Base-by-base conservation (phyloP, 2,329 filamentous ascomycete species). In the Coniochaeta ligniaria region DNA sequence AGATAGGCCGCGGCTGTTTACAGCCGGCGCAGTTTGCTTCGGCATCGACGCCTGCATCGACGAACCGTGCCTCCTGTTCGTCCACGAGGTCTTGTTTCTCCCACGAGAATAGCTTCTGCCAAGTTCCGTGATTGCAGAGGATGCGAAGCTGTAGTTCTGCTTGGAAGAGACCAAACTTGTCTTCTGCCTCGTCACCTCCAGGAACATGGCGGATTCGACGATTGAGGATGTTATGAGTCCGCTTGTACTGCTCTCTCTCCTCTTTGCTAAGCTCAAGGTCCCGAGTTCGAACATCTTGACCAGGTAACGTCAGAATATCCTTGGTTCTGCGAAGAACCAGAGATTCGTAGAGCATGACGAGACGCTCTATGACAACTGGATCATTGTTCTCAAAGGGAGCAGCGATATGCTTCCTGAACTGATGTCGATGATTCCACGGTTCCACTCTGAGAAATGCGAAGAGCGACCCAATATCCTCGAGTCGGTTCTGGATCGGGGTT, bases 401-500 rank as follows among this genome's bases (percentile, higher is more conserved):
- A 1, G 71, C 70, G n/a, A 83, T 77, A 57, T 68, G 76, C n/a
- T 72, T 72, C 2, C 77, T 74, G 61, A 82, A 82, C 4, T 65
- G 69, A 1, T 71, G 66, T 5, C 73, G 61, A n/a, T 68, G 75
- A 35, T 76, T 68, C 61, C 82, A 78, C 1, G 74, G 76, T 22
- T 70, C 68, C 1, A 76, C 72, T 50, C 72, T 68, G 24, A 84
- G 66, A 62, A 84, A 84, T 1, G 75, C 72, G 47, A 83, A 74
- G 0, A 85, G 70, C 0, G 80, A 74, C 0, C 78, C 81, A 3
- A 84, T 73, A 57, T 85, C 82, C 7, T 78, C 76, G 0, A 84
- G 70, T 1, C 70, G 71, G 63, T 84, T 84, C 61, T 84, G 82
- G 26, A 84, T 78, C 0, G 81, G 82, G 0, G 81, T 83, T 0